Conservation (phyloP, 1,284 basidiomycete genomes). For the Papiliotrema fonsecae region DNA sequence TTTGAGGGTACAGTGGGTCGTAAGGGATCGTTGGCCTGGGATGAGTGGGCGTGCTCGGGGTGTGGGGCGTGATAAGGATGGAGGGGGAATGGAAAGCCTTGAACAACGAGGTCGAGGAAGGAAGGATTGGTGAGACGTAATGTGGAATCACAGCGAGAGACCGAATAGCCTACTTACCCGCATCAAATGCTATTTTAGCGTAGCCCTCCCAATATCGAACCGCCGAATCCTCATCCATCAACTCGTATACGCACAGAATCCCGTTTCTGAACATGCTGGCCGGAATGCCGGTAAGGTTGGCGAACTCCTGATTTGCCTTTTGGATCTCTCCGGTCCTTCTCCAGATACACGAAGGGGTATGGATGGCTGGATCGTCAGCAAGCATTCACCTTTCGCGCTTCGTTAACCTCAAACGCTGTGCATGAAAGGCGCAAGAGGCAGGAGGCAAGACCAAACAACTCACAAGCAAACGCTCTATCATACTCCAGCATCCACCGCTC, state of each 20-base stretch:
- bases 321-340: slow-evolving; percentile 96
- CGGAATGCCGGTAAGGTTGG: slow-evolving; percentile 38
- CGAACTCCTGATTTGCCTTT: slow-evolving; percentile 83
- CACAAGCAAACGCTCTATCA: slow-evolving; percentile 79
- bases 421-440: too few species aligned
- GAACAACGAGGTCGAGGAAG: too few species aligned
- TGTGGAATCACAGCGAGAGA: background rate
- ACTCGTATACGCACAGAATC: slow-evolving; percentile 90
- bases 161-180: slow-evolving; percentile 51
- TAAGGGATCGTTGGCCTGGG: slow-evolving; percentile 61
- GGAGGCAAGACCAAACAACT: too few species aligned
- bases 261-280: slow-evolving; percentile 52
- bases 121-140: too few species aligned
- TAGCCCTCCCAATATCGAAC: slow-evolving; percentile 93
- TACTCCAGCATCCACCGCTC: slow-evolving; percentile 93
- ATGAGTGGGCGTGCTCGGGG: too few species aligned
- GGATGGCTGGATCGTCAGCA: slow-evolving; percentile 60
- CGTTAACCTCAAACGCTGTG: background rate
- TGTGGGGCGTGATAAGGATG: too few species aligned
- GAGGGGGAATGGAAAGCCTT: too few species aligned
- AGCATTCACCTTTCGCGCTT: too few species aligned
- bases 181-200: slow-evolving; percentile 87
- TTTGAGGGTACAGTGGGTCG: slow-evolving; percentile 86
- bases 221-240: slow-evolving; percentile 92
- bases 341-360: slow-evolving; percentile 96